Evolutionary conservation across 176 grass and related monocot genomes (phyloP).

Genomic region (Raddia guianensis): DNA sequence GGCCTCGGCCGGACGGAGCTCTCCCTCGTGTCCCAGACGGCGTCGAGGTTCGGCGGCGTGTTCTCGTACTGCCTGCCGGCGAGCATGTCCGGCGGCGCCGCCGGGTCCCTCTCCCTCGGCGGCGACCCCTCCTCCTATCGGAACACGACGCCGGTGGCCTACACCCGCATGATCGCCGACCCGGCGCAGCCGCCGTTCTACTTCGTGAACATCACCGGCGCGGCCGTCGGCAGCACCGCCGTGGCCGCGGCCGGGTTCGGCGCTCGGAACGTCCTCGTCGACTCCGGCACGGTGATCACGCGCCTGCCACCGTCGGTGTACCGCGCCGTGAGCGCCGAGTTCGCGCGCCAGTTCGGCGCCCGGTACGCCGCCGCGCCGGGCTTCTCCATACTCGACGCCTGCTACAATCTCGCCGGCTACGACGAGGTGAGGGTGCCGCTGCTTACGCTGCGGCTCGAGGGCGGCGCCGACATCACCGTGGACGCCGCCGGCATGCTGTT

Average conservation of each 20-base stretch:
- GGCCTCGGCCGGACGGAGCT: constrained; percentile 71
- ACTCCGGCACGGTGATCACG: constrained; percentile 93
- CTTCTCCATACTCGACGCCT: constrained; percentile 86
- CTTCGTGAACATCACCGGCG: constrained; percentile 82
- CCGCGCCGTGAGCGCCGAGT: constrained; percentile 67
- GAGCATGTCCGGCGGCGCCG: constrained; percentile 7
- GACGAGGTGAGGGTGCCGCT: constrained; percentile 78
- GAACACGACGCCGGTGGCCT: constrained; percentile 58
- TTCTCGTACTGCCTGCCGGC: constrained; percentile 87
- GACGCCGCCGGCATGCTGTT: constrained; percentile 82
- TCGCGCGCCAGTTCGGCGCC: constrained; percentile 59
- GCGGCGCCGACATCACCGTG: constrained; percentile 52
- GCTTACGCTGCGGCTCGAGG: constrained; percentile 67
- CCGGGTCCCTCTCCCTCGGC: constrained; percentile 73
- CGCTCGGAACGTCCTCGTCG: constrained; percentile 68
- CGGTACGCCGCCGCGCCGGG: constrained; percentile 49
- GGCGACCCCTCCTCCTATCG: constrained; percentile 44
- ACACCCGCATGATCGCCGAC: constrained; percentile 85
- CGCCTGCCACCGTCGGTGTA: constrained; percentile 80
- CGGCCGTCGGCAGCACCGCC: constrained; percentile 49
- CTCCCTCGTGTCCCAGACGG: constrained; percentile 62
- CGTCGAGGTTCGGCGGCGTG: constrained; percentile 51
- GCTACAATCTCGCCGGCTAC: constrained; percentile 70
- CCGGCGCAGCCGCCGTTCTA: constrained; percentile 77
- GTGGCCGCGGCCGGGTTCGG: constrained; percentile 51